Conservation (phyloP, 2,329 filamentous ascomycete genomes). For the Aplosporella prunicola region DNA sequence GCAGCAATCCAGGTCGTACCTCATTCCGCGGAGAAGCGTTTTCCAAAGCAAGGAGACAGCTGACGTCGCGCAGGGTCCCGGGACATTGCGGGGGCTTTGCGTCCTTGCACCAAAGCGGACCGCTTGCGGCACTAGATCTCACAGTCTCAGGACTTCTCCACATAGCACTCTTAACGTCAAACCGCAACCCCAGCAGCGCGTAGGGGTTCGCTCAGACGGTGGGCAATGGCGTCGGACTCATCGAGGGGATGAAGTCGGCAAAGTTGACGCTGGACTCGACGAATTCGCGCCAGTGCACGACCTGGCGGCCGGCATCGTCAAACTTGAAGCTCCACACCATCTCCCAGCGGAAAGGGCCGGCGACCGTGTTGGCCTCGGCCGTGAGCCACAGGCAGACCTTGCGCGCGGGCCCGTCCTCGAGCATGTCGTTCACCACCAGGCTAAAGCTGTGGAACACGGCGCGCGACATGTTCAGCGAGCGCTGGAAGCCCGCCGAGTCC, state of each 20-base stretch:
- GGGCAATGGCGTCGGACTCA: no score
- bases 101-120: no score
- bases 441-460: conserved; percentile 4
- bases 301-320: background rate
- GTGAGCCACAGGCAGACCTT: conserved; percentile 7
- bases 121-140: no score
- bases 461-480: conserved; percentile 4
- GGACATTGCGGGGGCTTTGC: no score
- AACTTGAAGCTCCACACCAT: conserved; percentile 5
- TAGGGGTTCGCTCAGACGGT: no score
- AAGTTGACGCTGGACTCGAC: conserved; percentile 7
- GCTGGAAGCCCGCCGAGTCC: conserved; percentile 1
- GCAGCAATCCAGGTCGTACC: no score
- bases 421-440: conserved; percentile 1
- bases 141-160: no score
- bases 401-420: conserved; percentile 2
- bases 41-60: no score
- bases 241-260: conserved; percentile 8
- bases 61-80: no score
- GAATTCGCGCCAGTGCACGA: conserved; percentile 5
- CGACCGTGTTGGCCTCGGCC: conserved; percentile 2
- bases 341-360: conserved; percentile 3
- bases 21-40: no score
- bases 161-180: no score
- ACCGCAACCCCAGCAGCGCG: no score